Percentiles rank a stretch among this genome's conserved stretches.
These are phyloP conservation scores for Rhodotorula mucilaginosa DNA, from an alignment of 1,284 basidiomycete genomes.

Conservation along the genomic window DNA sequence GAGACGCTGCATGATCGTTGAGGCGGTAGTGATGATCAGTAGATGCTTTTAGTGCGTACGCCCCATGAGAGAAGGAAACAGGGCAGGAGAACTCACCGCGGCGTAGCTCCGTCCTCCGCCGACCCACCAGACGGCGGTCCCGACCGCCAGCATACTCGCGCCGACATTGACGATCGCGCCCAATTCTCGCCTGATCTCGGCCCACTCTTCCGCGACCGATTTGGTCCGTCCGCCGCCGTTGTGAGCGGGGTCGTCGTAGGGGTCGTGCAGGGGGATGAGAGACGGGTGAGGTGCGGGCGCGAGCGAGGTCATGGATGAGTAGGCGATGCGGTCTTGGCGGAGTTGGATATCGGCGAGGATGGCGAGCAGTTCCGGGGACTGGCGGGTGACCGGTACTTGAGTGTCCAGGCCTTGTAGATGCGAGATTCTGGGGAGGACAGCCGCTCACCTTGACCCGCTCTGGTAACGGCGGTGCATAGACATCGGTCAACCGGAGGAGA, in stretches of 20 bases:
- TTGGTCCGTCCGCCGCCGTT: background rate
- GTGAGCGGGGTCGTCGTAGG: background rate
- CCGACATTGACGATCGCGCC: conserved; percentile 44
- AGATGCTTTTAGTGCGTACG: no score
- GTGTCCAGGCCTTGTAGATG: no score
- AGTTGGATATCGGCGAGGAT: conserved; percentile 40
- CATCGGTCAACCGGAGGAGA: conserved; percentile 26
- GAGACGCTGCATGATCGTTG: conserved; percentile 33
- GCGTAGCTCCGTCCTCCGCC: conserved; percentile 34
- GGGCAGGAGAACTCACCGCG: conserved; percentile 28
- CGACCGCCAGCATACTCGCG: conserved; percentile 43
- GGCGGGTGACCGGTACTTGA: background rate
- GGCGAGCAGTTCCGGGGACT: conserved; percentile 41
- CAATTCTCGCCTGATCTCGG: conserved; percentile 38
- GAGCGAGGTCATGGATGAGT: conserved; percentile 37
- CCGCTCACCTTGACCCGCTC: conserved; percentile 27
- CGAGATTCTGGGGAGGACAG: no score
- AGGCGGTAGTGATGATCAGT: no score
- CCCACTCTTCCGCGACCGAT: conserved; percentile 42
- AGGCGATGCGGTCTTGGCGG: conserved; percentile 34
- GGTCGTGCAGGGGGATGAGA: conserved; percentile 22
- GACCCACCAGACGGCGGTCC: conserved; percentile 43
- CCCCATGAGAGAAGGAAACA: background rate
- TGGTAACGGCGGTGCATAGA: conserved; percentile 25
- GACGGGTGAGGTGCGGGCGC: conserved; percentile 11